Conservation (phyloP, 148 eudicot species). For the Persicaria tinctoria region DNA sequence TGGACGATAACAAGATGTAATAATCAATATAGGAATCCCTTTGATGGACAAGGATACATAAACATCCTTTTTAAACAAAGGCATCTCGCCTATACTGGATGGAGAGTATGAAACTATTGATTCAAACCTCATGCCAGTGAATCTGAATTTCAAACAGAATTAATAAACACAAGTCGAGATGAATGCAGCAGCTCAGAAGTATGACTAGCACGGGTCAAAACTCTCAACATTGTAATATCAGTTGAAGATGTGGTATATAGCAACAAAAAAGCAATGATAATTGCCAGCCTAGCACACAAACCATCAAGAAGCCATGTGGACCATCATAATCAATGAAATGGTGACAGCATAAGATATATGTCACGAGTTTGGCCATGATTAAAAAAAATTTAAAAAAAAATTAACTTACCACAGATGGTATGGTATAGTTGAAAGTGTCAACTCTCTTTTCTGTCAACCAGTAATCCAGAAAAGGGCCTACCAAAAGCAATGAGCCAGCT, state of each 20-base stretch:
- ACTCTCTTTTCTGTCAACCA: constrained; percentile 15
- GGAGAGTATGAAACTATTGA: background rate
- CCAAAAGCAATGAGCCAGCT: constrained; percentile 13
- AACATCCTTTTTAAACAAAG: background rate
- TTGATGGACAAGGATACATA: background rate
- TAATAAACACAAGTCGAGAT: background rate
- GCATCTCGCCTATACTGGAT: background rate
- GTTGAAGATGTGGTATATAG: background rate
- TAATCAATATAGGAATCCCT: background rate
- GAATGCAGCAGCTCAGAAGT: background rate
- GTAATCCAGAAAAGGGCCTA: constrained; percentile 15
- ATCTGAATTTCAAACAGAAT: background rate
- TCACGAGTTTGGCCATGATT: background rate
- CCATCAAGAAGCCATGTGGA: background rate
- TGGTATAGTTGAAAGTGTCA: constrained; percentile 9
- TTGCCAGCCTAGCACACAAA: background rate
- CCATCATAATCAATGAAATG: background rate
- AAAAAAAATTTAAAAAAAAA: background rate
- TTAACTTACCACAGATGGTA: constrained; percentile 9
- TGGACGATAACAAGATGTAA: background rate
- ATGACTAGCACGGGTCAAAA: background rate
- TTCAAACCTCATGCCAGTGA: background rate
- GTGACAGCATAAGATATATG: background rate
- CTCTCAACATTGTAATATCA: background rate
- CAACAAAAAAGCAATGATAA: background rate